phyloP scores from a whole-genome alignment of 2,329 filamentous ascomycete genomes.

The Coniella lustricola region DNA sequence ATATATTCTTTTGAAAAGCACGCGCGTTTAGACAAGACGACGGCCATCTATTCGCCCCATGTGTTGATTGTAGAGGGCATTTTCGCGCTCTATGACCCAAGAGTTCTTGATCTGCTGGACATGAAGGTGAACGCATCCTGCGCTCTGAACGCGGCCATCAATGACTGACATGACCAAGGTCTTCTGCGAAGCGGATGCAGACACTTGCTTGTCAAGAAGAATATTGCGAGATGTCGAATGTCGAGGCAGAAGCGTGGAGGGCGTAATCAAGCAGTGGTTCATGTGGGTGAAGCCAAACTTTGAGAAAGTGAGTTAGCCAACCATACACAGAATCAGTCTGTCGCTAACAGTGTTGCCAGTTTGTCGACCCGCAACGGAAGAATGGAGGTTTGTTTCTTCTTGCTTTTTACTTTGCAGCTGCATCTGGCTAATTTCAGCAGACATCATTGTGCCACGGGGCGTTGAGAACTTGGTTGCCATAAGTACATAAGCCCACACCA shows the following conservation, averaged over 20 bases:
- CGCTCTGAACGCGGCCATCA: background rate
- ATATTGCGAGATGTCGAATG: slow-evolving; percentile 83
- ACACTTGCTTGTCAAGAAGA: slow-evolving; percentile 85
- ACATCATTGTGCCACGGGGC: slow-evolving; percentile 90
- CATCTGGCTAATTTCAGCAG: slow-evolving; percentile 31
- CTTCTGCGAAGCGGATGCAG: slow-evolving; percentile 92
- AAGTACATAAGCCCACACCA: slow-evolving; percentile 35
- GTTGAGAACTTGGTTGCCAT: slow-evolving; percentile 94
- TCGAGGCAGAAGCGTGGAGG: slow-evolving; percentile 84
- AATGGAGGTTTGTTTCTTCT: slow-evolving; percentile 56
- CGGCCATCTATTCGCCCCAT: slow-evolving; percentile 90
- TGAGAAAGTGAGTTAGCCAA: slow-evolving; percentile 49
- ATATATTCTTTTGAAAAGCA: slow-evolving; percentile 95
- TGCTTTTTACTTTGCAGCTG: background rate
- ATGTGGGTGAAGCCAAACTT: slow-evolving; percentile 94
- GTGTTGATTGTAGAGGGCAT: slow-evolving; percentile 95
- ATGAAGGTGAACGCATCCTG: slow-evolving; percentile 57
- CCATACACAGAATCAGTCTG: background rate
- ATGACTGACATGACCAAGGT: slow-evolving; percentile 45
- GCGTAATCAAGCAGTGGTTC: slow-evolving; percentile 98
- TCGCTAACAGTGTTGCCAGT: slow-evolving; percentile 38
- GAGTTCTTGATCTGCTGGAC: slow-evolving; percentile 80
- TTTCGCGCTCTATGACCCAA: slow-evolving; percentile 82
- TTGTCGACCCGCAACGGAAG: slow-evolving; percentile 83
- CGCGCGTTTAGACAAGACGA: slow-evolving; percentile 69